These are phyloP conservation scores for Termitomyces sp. DNA, from an alignment of 768 basidiomycete species.

Conservation along the genomic window DNA sequence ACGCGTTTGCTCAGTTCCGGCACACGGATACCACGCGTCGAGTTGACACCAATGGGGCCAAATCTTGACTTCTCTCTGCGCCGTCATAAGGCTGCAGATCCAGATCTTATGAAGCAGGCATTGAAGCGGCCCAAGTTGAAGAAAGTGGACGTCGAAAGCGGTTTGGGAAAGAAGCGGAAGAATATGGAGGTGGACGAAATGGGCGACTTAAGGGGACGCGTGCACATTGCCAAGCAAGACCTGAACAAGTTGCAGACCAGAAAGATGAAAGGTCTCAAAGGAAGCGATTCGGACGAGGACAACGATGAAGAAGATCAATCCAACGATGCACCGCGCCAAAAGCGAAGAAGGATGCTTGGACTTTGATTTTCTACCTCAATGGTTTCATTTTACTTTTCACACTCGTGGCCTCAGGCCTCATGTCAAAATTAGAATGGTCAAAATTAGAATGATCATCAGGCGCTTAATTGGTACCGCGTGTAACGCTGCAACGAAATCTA, in stretches of 20 bases:
- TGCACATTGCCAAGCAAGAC: slow-evolving; percentile 90
- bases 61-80: slow-evolving; percentile 79
- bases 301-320: slow-evolving; percentile 16
- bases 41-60: slow-evolving; percentile 87
- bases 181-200: slow-evolving; percentile 97
- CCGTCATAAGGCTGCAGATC: slow-evolving; percentile 66
- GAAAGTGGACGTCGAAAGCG: slow-evolving; percentile 82
- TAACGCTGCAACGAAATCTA: background rate
- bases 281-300: slow-evolving; percentile 21
- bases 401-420: background rate
- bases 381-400: background rate
- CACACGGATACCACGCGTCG: slow-evolving; percentile 72
- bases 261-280: slow-evolving; percentile 94
- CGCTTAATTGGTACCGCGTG: background rate
- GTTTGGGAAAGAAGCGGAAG: slow-evolving; percentile 88
- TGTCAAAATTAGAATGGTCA: background rate
- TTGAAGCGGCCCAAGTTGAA: slow-evolving; percentile 82
- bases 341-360: slow-evolving; percentile 15
- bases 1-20: slow-evolving; percentile 70
- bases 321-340: slow-evolving; percentile 12
- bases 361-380: background rate
- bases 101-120: slow-evolving; percentile 76
- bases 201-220: slow-evolving; percentile 89
- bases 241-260: slow-evolving; percentile 78
- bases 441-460: background rate